Evolutionary conservation across 495 filamentous ascomycete species (phyloP).

Genomic region (Astrocystis sublimbata): DNA sequence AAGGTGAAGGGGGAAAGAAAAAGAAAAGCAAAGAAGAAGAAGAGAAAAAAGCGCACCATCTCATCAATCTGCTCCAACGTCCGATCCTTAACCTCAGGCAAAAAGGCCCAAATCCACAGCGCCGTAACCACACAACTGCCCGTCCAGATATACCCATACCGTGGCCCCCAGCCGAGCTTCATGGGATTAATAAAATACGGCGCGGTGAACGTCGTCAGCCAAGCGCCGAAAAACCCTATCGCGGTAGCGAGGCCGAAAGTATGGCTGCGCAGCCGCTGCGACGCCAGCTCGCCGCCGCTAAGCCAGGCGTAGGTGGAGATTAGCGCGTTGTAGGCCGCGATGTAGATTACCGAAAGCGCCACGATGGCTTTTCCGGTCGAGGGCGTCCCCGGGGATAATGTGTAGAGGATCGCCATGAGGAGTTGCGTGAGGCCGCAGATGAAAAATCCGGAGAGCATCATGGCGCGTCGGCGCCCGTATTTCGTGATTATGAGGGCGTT

Average conservation of each 20-base stretch:
- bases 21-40: too few relatives aligned
- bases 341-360: conserved; percentile 56
- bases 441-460: conserved; percentile 52
- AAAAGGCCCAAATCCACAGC: conserved; percentile 51
- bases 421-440: conserved; percentile 58
- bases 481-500: conserved; percentile 56
- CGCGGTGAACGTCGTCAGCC: conserved; percentile 60
- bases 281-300: conserved; percentile 60
- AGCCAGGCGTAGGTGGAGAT: conserved; percentile 63
- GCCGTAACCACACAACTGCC: conserved; percentile 42
- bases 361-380: conserved; percentile 56
- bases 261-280: conserved; percentile 55
- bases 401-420: conserved; percentile 57
- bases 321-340: conserved; percentile 57
- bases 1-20: too few relatives aligned
- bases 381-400: conserved; percentile 45
- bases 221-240: conserved; percentile 54
- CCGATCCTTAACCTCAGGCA: conserved; percentile 57
- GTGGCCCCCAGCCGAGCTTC: conserved; percentile 57
- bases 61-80: conserved; percentile 57
- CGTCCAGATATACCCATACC: conserved; percentile 58
- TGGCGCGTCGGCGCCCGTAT: conserved; percentile 54
- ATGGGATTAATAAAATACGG: conserved; percentile 64
- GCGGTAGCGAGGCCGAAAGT: conserved; percentile 59
- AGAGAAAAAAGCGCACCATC: conserved; percentile 41